Base-by-base conservation (phyloP, 148 eudicot genomes). In the Camellia japonica region DNA sequence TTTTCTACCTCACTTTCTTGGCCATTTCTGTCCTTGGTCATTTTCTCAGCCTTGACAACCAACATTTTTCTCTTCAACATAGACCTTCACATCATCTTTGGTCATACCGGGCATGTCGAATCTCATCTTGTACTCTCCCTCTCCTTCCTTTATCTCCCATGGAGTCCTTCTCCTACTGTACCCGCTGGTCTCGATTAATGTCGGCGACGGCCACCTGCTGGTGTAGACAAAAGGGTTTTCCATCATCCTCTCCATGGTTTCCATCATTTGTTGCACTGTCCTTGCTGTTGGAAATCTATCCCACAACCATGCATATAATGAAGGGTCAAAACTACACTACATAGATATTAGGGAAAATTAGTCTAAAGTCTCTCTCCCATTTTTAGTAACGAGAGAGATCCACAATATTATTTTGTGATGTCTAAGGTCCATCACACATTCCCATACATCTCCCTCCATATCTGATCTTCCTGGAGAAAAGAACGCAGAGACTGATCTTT, bases 61-160 rank as follows among this genome's bases (percentile, higher is more conserved):
- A 94, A 73, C 93, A 94, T 89, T n/a, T 85, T 85, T 88, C 80
- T 92, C 98, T 76, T 92, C 98, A 0, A 94, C 90, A 81, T 85
- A 92, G 1, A 94, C 84, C 80, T 87, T 90, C 19, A 92, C 94
- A 63, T 94, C 94, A 0, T 87, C 77, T 74, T 83, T 94, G 12
- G 89, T 85, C 94, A 94, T 89, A 0, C 98, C 98, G 0, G 94
- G 94, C 90, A 94, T 86, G 85, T 94, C 96, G 30, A 94, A 94
- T 72, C 98, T 81, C 86, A 94, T 77, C 81, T 87, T 90, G 82
- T 86, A 90, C 3, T 84, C 95, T 1, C 10, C 41, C 3, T 90
- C 87, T 1, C 76, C 77, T 79, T 92, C 94, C 72, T 87, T 89
- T 43, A 92, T 92, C 75, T 88, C 98, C 98, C 98, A 94, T 9